A percentile compares a stretch with the other conserved stretches of the same genome.
Conservation (phyloP, 768 basidiomycete genomes). For the Lactarius sanguifluus region DNA sequence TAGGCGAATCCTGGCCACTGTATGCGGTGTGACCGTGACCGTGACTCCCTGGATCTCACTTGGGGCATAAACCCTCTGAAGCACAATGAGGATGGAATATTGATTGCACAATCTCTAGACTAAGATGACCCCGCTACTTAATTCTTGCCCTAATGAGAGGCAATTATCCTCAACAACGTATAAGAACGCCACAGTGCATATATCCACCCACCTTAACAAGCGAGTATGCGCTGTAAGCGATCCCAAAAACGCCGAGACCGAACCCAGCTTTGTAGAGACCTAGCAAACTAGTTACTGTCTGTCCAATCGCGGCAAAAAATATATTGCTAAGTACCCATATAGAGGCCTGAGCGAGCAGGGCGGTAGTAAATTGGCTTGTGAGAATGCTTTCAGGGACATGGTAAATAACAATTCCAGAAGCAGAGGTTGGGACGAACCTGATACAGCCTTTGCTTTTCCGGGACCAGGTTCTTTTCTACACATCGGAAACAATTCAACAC, state of each 20-base stretch:
- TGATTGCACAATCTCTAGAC: conserved; percentile 11
- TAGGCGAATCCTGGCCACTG: background rate
- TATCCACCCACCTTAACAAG: conserved; percentile 42
- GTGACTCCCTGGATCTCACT: background rate
- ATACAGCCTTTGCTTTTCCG: conserved; percentile 62
- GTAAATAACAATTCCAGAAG: background rate
- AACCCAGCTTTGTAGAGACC: conserved; percentile 57
- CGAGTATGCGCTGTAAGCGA: conserved; percentile 49
- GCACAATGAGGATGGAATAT: conserved; percentile 6
- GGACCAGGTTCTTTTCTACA: conserved; percentile 61
- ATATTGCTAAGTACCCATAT: conserved; percentile 53
- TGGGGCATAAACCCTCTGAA: background rate
- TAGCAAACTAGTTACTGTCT: conserved; percentile 33
- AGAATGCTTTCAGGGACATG: conserved; percentile 35
- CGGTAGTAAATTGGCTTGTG: conserved; percentile 58
- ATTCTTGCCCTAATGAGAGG: conserved; percentile 14
- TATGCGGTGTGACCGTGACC: background rate
- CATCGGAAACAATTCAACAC: conserved; percentile 8
- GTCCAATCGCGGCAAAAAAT: background rate
- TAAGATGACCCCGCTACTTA: conserved; percentile 3
- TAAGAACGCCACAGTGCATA: background rate
- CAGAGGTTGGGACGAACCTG: conserved; percentile 50
- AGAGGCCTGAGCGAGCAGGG: conserved; percentile 59
- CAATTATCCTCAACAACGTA: background rate
- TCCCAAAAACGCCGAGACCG: conserved; percentile 53